These are phyloP conservation scores for Phytopythium chamaehyphon DNA, from an alignment of 352 stramenopile genomes.

Conservation along the genomic window DNA sequence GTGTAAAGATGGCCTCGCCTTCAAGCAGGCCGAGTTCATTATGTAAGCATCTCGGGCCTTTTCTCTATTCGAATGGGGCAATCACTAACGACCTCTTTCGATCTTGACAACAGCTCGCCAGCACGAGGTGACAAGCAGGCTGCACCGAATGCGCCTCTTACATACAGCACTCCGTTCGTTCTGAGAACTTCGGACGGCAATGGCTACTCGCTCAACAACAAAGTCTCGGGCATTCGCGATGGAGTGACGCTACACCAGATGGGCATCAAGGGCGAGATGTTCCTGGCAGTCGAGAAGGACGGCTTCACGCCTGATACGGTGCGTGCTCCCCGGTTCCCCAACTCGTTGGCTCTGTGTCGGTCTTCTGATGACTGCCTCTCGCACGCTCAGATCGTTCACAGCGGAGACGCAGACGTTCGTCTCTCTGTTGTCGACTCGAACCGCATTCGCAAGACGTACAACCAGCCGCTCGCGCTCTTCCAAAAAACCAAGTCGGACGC, in stretches of 20 bases:
- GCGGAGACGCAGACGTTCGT: slow-evolving; percentile 32
- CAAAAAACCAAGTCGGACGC: slow-evolving; percentile 46
- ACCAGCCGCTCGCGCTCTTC: slow-evolving; percentile 48
- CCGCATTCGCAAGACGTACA: slow-evolving; percentile 64
- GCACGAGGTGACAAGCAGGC: slow-evolving; percentile 50
- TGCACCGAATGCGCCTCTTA: slow-evolving; percentile 39
- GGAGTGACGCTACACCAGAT: slow-evolving; percentile 47
- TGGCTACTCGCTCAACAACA: slow-evolving; percentile 77
- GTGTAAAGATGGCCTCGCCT: slow-evolving; percentile 31
- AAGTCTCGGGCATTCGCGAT: slow-evolving; percentile 48
- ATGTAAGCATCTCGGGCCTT: slow-evolving; percentile 30
- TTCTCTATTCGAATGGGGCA: neutral
- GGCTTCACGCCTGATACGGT: slow-evolving; percentile 40
- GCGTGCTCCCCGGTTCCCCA: neutral
- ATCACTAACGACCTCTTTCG: neutral
- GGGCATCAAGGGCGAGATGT: slow-evolving; percentile 68
- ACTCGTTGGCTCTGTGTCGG: neutral
- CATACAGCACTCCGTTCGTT: slow-evolving; percentile 66
- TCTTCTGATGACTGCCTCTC: too few species aligned
- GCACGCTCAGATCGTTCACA: slow-evolving; percentile 30
- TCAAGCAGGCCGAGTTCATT: slow-evolving; percentile 66
- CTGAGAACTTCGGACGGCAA: slow-evolving; percentile 56
- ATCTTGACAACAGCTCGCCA: slow-evolving; percentile 15
- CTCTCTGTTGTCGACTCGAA: slow-evolving; percentile 70
- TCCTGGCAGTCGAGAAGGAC: slow-evolving; percentile 57